Evolutionary conservation across 306 rosid genomes (phyloP).

Genomic region (Cicer arietinum): DNA sequence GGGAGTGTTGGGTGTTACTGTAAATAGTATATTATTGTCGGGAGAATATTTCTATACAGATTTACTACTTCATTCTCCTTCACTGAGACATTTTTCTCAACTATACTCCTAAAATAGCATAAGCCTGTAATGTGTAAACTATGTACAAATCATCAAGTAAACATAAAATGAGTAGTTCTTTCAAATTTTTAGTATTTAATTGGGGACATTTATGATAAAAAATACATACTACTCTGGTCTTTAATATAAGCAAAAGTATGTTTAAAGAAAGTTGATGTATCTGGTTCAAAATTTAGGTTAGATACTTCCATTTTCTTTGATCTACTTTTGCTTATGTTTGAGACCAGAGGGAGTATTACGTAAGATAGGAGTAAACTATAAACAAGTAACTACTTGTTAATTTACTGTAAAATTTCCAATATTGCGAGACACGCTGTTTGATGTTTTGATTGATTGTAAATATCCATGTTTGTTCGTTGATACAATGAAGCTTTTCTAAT

Average conservation of each 20-base stretch:
- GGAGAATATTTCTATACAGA: neutral
- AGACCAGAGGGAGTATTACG: neutral
- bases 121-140: neutral
- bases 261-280: no score
- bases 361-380: neutral
- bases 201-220: neutral
- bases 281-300: no score
- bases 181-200: neutral
- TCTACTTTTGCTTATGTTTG: no score
- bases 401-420: no score
- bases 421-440: no score
- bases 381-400: neutral
- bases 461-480: no score
- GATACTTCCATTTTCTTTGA: no score
- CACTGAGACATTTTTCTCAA: neutral
- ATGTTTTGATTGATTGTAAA: no score
- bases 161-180: neutral
- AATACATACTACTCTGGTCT: neutral
- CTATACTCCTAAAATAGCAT: constrained; percentile 9
- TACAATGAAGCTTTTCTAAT: no score
- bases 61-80: neutral
- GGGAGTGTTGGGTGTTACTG: neutral
- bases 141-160: neutral
- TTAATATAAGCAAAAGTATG: no score
- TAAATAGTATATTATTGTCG: neutral